Evolutionary conservation across 1,284 basidiomycete species (phyloP).

Genomic region (Peniophora sp.): DNA sequence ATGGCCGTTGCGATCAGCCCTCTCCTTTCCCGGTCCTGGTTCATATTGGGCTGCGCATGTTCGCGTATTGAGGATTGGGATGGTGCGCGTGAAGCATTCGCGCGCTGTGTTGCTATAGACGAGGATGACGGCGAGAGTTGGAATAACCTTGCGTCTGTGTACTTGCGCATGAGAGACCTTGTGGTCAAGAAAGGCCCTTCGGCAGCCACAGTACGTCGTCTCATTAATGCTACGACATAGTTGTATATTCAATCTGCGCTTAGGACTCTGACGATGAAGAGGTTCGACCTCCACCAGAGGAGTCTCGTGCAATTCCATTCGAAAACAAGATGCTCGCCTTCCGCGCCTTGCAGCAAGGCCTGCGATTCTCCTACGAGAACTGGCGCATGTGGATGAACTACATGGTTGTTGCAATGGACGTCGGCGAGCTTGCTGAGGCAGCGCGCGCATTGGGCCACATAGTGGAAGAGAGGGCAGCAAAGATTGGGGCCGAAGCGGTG

Average conservation of each 20-base stretch:
- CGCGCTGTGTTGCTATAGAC: constrained; percentile 82
- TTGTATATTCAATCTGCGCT: not conserved
- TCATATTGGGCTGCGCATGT: constrained; percentile 87
- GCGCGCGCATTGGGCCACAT: constrained; percentile 78
- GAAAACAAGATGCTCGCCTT: constrained; percentile 84
- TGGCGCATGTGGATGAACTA: constrained; percentile 99
- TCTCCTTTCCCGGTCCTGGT: constrained; percentile 85
- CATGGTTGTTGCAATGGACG: constrained; percentile 90
- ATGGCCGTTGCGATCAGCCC: constrained; percentile 86
- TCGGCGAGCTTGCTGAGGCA: constrained; percentile 87
- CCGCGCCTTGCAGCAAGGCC: constrained; percentile 88
- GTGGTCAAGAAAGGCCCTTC: constrained; percentile 14
- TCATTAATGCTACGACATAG: not conserved
- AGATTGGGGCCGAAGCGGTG: constrained; percentile 52
- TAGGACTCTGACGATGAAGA: constrained; percentile 10
- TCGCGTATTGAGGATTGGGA: constrained; percentile 80
- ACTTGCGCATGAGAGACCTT: constrained; percentile 68
- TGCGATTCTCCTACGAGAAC: constrained; percentile 81
- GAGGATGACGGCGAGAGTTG: constrained; percentile 97
- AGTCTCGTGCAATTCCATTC: constrained; percentile 36
- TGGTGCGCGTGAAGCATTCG: constrained; percentile 79
- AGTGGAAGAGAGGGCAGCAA: constrained; percentile 72
- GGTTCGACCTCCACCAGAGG: constrained; percentile 8
- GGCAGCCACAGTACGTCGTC: constrained; percentile 17
- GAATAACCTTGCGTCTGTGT: constrained; percentile 96